Evolutionary conservation across 2,329 filamentous ascomycete species (phyloP).

Genomic region (Bretziella fagacearum): DNA sequence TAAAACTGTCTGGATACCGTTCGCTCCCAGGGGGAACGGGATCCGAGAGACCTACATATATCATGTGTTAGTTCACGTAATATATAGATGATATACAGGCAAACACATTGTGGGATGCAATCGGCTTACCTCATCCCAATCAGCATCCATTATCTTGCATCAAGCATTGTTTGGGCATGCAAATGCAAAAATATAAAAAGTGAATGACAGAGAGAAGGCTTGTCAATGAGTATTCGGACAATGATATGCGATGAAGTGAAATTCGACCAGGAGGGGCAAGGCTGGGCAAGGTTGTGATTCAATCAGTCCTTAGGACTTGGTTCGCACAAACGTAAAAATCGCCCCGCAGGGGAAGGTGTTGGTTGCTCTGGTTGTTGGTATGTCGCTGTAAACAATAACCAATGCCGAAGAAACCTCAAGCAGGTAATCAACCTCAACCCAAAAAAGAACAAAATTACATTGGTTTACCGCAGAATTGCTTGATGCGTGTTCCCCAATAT

Average conservation of each 20-base stretch:
- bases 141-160: conserved; percentile 41
- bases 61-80: neutral
- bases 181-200: neutral
- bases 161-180: no score
- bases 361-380: no score
- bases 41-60: conserved; percentile 54
- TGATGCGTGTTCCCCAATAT: no score
- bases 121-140: conserved; percentile 51
- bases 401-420: no score
- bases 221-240: neutral
- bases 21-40: conserved; percentile 58
- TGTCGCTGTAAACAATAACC: no score
- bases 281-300: neutral
- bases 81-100: neutral
- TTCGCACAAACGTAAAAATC: no score
- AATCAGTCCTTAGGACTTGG: neutral
- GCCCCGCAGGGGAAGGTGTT: no score
- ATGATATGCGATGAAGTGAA: no score
- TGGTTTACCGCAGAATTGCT: no score
- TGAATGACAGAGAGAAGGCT: neutral
- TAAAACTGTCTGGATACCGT: conserved; percentile 52
- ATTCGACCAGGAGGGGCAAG: neutral
- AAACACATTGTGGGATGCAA: neutral
- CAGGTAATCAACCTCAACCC: no score
- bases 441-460: no score